phyloP scores from a whole-genome alignment of 495 filamentous ascomycete species.

The Annulohypoxylon stygium region DNA sequence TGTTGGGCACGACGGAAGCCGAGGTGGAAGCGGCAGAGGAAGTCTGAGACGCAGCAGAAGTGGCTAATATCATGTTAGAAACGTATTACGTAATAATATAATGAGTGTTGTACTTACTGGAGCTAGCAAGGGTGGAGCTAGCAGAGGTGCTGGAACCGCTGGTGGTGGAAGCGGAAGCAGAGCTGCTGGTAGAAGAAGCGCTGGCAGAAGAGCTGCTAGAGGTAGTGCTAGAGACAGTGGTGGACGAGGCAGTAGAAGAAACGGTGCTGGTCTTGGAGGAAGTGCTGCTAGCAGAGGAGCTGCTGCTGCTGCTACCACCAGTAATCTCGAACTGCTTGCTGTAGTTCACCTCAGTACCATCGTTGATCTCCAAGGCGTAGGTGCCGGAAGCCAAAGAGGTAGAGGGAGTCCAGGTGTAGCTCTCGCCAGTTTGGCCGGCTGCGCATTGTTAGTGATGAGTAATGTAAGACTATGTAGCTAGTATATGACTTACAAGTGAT shows the following conservation, averaged over 20 bases:
- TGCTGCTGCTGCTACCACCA: conserved; percentile 46
- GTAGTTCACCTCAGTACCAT: conserved; percentile 56
- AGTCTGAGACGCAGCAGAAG: conserved; percentile 39
- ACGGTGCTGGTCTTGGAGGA: conserved; percentile 37
- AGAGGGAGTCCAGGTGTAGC: conserved; percentile 54
- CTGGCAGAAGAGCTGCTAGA: conserved; percentile 47
- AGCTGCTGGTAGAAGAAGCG: conserved; percentile 46
- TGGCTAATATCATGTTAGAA: conserved; percentile 39
- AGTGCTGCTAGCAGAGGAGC: conserved; percentile 41
- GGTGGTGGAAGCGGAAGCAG: conserved; percentile 33
- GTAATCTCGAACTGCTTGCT: conserved; percentile 53
- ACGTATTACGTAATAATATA: conserved; percentile 14
- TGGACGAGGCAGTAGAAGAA: conserved; percentile 40
- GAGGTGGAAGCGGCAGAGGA: conserved; percentile 27
- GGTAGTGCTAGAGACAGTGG: conserved; percentile 42
- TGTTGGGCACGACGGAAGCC: conserved; percentile 40
- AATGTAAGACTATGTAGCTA: not conserved
- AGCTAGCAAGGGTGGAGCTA: conserved; percentile 35
- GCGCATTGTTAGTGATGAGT: conserved; percentile 33
- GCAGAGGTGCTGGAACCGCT: conserved; percentile 36
- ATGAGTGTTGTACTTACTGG: conserved; percentile 45
- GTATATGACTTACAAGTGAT: conserved; percentile 52
- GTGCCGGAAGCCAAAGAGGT: conserved; percentile 53
- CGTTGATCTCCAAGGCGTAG: conserved; percentile 61
- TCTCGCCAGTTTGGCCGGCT: conserved; percentile 50